These are phyloP conservation scores for Paragyromitra xinjiangensis DNA, from an alignment of 495 filamentous ascomycete species.

Conservation along the genomic window DNA sequence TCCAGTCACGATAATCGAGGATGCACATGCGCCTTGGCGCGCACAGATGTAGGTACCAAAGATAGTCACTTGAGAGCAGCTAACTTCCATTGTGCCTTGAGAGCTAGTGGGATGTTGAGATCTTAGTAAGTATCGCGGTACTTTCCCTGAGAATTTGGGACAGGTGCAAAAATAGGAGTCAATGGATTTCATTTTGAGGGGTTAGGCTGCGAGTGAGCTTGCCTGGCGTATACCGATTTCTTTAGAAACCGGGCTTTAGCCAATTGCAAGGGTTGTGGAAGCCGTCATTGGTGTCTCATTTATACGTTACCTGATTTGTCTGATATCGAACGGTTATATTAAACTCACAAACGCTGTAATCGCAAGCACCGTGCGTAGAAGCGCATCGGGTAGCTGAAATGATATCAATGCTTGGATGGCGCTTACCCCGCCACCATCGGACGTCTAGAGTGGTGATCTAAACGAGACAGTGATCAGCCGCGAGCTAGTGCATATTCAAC, in stretches of 20 bases:
- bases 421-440: not conserved
- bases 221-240: not conserved
- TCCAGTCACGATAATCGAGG: not conserved
- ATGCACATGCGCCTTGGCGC: slow-evolving; percentile 31
- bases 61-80: slow-evolving; percentile 1
- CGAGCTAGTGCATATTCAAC: not conserved
- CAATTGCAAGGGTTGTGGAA: too few species aligned
- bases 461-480: not conserved
- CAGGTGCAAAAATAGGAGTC: not conserved
- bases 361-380: not conserved
- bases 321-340: not conserved
- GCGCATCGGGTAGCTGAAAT: not conserved
- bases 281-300: too few species aligned
- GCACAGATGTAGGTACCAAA: slow-evolving; percentile 38
- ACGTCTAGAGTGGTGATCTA: not conserved
- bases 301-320: not conserved
- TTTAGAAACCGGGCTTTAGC: too few species aligned
- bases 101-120: not conserved
- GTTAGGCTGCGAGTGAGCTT: not conserved
- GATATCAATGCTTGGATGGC: not conserved
- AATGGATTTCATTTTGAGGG: not conserved
- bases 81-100: not conserved
- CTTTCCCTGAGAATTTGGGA: not conserved
- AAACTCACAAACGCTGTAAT: not conserved
- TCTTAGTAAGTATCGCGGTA: not conserved